Base-by-base conservation (phyloP, 805 yeast species). In the Tetrapisispora arboricola region DNA sequence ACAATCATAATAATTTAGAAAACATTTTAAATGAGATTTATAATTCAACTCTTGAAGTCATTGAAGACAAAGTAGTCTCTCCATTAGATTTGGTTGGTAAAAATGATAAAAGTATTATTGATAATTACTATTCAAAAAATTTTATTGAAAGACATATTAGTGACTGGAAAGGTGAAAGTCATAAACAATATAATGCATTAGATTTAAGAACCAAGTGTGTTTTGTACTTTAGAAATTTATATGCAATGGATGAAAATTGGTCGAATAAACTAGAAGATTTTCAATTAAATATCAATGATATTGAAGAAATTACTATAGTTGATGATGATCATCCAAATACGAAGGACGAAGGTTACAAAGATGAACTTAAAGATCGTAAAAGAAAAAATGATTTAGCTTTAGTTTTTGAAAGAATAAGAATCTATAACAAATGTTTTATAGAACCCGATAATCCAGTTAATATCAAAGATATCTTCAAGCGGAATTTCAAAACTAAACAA, bases 361-460 rank as follows among this genome's bases (percentile, higher is more conserved):
- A 43, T n/a, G 27, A 41, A 2, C 9, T 47, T 17, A 35, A 19
- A 27, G 19, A 24, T 4, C 40, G 34, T 16, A 42, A 36, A 28
- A 38, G 44, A 15, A 41, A 33, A 11, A 27, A 42, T 31, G 44
- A 47, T 32, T 27, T 45, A 19, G 43, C 44, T 2, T 37, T 47
- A 16, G 44, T 36, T 2, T 49, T 39, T 26, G 49, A 49, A 38
- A 49, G 54, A 22, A 26, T 43, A 32, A 46, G 55, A 31, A 25
- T 49, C 15, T 51, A 51, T 34, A 49, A 51, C 28, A 39, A 21
- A 10, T 51, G 55, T 38, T 49, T 51, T 22, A 38, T 49, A n/a
- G 38, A 24, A 22, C 37, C 40, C 16, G 24, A 34, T 6, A 24
- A 21, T 29, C 10, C 37, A 17, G n/a, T 35, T 9, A 28, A 40